Evolutionary conservation across 78 protist genomes (phyloP).

Genomic region (Protostelium mycophagum): DNA sequence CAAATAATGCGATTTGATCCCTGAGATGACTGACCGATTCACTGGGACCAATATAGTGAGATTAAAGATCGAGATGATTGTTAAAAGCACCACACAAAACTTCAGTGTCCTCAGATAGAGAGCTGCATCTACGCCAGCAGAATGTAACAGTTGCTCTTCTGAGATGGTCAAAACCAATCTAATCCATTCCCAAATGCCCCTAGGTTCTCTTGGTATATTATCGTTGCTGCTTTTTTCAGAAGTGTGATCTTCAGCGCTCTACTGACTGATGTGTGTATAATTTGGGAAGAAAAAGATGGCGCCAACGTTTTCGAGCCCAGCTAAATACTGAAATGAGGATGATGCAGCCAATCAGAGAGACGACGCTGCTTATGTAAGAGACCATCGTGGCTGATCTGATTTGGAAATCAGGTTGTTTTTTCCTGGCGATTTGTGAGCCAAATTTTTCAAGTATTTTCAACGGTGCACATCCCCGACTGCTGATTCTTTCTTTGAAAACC

Average conservation of each 20-base stretch:
- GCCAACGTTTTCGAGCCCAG: neutral
- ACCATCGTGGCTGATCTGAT: neutral
- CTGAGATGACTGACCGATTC: neutral
- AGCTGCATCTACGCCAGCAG: neutral
- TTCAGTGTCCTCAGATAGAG: neutral
- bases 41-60: neutral
- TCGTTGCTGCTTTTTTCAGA: neutral
- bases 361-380: neutral
- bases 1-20: neutral
- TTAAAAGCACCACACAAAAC: neutral
- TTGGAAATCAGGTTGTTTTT: neutral
- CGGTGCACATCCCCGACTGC: no score
- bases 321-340: neutral
- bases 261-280: neutral
- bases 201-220: neutral
- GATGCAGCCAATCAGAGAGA: neutral
- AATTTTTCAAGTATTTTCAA: neutral
- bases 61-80: neutral
- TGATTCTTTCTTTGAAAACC: no score
- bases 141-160: neutral
- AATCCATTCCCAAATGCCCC: neutral
- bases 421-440: neutral
- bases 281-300: neutral
- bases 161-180: neutral
- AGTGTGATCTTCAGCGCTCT: neutral